These are phyloP conservation scores for Fusarium concolor DNA, from an alignment of 2,329 filamentous ascomycete genomes.

Conservation along the genomic window DNA sequence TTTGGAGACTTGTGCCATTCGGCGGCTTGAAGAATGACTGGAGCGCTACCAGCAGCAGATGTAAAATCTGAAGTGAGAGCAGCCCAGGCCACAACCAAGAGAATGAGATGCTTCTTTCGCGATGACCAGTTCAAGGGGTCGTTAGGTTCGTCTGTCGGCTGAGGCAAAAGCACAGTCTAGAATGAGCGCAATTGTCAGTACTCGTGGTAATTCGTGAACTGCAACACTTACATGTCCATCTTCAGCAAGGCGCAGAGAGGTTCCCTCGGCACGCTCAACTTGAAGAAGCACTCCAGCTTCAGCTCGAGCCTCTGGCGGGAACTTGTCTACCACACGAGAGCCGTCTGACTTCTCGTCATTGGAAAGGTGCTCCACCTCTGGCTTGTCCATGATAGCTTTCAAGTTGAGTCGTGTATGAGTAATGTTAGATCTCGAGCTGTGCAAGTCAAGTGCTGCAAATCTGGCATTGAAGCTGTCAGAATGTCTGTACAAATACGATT, in stretches of 20 bases:
- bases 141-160: slow-evolving; percentile 25
- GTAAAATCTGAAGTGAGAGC: slow-evolving; percentile 38
- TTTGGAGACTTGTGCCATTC: slow-evolving; percentile 25
- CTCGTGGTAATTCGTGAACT: not conserved
- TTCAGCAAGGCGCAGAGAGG: slow-evolving; percentile 27
- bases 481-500: slow-evolving; percentile 20
- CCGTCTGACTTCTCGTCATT: slow-evolving; percentile 16
- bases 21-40: slow-evolving; percentile 31
- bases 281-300: slow-evolving; percentile 31
- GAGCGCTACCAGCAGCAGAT: slow-evolving; percentile 33
- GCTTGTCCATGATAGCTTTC: slow-evolving; percentile 24
- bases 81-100: slow-evolving; percentile 31
- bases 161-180: slow-evolving; percentile 35
- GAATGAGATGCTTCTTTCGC: slow-evolving; percentile 37
- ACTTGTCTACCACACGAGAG: slow-evolving; percentile 3
- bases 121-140: slow-evolving; percentile 41
- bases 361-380: slow-evolving; percentile 33
- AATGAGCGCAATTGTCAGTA: not conserved
- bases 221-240: slow-evolving; percentile 31
- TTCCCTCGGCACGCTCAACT: not conserved
- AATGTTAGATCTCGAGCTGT: not conserved
- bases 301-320: slow-evolving; percentile 24
- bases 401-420: not conserved
- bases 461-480: not conserved
- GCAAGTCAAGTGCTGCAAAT: not conserved